Evolutionary conservation across 768 basidiomycete genomes (phyloP).

Genomic region (Phaeolepiota aurea): DNA sequence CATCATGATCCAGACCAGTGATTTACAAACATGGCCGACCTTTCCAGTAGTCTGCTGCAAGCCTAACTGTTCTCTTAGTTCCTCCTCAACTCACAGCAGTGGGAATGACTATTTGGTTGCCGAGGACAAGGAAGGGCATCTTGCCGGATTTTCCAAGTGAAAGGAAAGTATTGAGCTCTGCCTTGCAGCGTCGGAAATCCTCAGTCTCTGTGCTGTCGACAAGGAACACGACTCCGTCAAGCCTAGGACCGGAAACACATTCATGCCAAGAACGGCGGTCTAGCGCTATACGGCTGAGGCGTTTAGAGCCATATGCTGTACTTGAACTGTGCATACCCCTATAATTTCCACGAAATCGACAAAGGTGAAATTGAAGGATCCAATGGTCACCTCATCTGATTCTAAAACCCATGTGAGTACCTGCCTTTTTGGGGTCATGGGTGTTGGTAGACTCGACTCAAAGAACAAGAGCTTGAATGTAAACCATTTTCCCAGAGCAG

Average conservation of each 20-base stretch:
- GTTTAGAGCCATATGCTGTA: not conserved
- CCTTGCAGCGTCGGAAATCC: constrained; percentile 93
- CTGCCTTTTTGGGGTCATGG: no score
- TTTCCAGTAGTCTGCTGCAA: constrained; percentile 99
- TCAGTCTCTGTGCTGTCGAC: constrained; percentile 97
- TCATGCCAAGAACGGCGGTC: constrained; percentile 99
- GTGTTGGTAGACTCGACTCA: no score
- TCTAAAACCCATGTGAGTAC: constrained; percentile 40
- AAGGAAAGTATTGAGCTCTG: constrained; percentile 92
- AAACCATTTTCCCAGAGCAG: no score
- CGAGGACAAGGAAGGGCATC: constrained; percentile 96
- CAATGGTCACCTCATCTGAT: constrained; percentile 97
- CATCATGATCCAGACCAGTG: not conserved
- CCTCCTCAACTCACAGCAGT: constrained; percentile 97
- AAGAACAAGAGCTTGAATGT: no score
- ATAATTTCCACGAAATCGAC: constrained; percentile 95
- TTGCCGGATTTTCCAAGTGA: constrained; percentile 92
- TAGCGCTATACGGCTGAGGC: constrained; percentile 12
- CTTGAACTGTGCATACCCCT: constrained; percentile 51
- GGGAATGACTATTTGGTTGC: constrained; percentile 99
- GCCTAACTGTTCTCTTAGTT: constrained; percentile 90
- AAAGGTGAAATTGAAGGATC: constrained; percentile 98
- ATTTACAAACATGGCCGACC: constrained; percentile 35
- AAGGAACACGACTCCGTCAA: constrained; percentile 96
- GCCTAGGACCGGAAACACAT: constrained; percentile 99